Conservation (phyloP, 345 rosid species). For the Pugionium dolabratum region DNA sequence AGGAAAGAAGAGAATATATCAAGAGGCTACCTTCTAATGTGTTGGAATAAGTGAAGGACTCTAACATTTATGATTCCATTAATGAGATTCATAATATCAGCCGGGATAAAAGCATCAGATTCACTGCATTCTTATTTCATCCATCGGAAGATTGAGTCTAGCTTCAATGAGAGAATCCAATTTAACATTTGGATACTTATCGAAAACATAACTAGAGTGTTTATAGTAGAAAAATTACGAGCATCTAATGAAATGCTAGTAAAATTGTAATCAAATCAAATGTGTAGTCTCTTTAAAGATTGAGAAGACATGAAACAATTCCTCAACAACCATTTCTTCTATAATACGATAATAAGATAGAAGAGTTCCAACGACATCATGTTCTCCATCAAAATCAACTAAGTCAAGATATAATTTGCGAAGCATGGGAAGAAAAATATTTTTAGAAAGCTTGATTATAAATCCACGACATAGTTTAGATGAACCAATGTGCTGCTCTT, state of each 20-base stretch:
- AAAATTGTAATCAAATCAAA: neutral
- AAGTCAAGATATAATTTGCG: neutral
- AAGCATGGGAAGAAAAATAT: slow-evolving; percentile 4
- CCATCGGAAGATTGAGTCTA: neutral
- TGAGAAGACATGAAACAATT: neutral
- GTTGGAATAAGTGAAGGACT: neutral
- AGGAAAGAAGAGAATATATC: neutral
- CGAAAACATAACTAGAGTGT: neutral
- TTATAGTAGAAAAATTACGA: slow-evolving; percentile 17
- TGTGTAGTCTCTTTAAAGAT: slow-evolving; percentile 1
- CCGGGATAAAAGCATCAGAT: neutral
- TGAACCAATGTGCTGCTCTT: slow-evolving; percentile 17
- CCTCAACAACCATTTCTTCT: too few species aligned
- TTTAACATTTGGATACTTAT: slow-evolving; percentile 3
- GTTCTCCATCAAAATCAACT: neutral
- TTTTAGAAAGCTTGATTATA: neutral
- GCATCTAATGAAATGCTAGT: neutral
- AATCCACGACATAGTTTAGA: neutral
- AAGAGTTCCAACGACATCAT: neutral
- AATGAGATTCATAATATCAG: neutral
- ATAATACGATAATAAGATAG: too few species aligned
- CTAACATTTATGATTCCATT: slow-evolving; percentile 4
- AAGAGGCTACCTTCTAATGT: neutral
- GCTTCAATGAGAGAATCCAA: slow-evolving; percentile 14
- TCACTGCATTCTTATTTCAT: neutral